Evolutionary conservation across 306 rosid genomes (phyloP).

Genomic region (Abrus precatorius): DNA sequence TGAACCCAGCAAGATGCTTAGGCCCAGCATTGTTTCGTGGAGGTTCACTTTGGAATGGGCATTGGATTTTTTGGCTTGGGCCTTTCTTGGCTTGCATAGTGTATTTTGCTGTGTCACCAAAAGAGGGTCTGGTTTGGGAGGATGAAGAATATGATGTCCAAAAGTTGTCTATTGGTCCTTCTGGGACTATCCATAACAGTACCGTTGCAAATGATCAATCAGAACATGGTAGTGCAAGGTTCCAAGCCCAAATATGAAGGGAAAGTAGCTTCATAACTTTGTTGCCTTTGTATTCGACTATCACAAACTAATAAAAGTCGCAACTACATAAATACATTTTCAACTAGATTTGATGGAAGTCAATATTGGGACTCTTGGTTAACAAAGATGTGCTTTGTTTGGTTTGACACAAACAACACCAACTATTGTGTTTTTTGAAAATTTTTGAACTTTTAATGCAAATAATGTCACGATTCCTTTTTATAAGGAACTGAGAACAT

Average conservation of each 20-base stretch:
- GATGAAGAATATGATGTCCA: conserved; percentile 54
- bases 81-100: conserved; percentile 70
- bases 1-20: conserved; percentile 78
- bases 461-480: too few relatives aligned
- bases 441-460: too few relatives aligned
- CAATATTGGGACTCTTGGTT: not conserved
- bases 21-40: conserved; percentile 74
- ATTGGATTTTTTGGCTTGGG: conserved; percentile 88
- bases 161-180: conserved; percentile 46
- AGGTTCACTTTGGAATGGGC: conserved; percentile 73
- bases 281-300: not conserved
- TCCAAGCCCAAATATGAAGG: conserved; percentile 5
- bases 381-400: too few relatives aligned
- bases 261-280: not conserved
- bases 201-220: not conserved
- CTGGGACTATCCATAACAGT: not conserved
- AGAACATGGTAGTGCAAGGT: not conserved
- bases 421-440: too few relatives aligned
- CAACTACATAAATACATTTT: too few relatives aligned
- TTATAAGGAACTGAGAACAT: too few relatives aligned
- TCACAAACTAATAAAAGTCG: not conserved
- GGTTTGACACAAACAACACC: too few relatives aligned
- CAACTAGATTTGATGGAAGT: not conserved
- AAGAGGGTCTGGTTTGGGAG: conserved; percentile 39
- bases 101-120: conserved; percentile 66